Evolutionary conservation across 192 early-diverging fungal species (phyloP).

Genomic region (Linnemannia exigua): DNA sequence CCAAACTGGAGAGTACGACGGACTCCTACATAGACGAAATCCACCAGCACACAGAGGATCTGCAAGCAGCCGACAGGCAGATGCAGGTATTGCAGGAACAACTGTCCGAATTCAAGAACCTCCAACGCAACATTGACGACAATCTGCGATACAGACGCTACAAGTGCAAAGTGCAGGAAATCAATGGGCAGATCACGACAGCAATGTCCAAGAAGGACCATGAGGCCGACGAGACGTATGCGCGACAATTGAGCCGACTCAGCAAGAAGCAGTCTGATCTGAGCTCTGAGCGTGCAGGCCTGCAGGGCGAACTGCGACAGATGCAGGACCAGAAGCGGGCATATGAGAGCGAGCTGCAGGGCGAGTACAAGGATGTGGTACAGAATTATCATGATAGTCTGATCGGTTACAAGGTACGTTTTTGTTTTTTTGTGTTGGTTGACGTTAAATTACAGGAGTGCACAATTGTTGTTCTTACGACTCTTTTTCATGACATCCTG

Average conservation of each 20-base stretch:
- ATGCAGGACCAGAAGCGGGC: constrained; percentile 78
- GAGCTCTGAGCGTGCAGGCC: constrained; percentile 60
- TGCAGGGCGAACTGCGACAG: constrained; percentile 86
- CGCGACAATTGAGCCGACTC: constrained; percentile 61
- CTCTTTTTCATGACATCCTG: too few species aligned
- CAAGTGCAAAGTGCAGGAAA: constrained; percentile 34
- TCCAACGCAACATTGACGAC: constrained; percentile 62
- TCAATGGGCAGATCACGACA: constrained; percentile 58
- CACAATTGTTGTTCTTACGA: neutral
- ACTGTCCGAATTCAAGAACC: constrained; percentile 43
- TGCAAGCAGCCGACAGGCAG: constrained; percentile 43
- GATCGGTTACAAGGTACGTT: constrained; percentile 74
- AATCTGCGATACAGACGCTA: constrained; percentile 60
- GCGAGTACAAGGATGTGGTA: constrained; percentile 86
- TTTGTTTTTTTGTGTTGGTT: neutral
- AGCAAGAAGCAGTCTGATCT: constrained; percentile 59
- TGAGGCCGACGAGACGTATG: constrained; percentile 52
- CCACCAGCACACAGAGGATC: constrained; percentile 22
- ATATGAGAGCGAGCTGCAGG: constrained; percentile 72
- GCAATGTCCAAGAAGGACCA: constrained; percentile 36
- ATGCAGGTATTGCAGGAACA: constrained; percentile 54
- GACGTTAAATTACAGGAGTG: neutral
- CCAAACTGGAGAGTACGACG: constrained; percentile 32
- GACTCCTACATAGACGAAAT: constrained; percentile 37
- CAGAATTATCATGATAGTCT: constrained; percentile 75